Conservation (phyloP, 2,329 filamentous ascomycete genomes). For the Cordyceps cicadae region DNA sequence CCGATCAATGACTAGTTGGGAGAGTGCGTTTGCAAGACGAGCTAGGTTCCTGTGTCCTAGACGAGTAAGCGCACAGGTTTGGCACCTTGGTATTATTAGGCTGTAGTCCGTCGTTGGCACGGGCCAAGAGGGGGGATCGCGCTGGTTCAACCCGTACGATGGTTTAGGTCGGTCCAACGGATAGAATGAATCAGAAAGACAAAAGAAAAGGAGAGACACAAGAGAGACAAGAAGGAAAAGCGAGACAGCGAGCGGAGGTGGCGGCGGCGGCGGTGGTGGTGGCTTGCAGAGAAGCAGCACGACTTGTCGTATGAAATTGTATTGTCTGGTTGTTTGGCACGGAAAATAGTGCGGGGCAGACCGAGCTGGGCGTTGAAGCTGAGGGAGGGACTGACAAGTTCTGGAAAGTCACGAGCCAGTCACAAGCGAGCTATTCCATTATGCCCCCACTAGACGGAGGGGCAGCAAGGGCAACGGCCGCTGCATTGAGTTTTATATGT, state of each 20-base stretch:
- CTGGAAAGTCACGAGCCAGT: conserved; percentile 5
- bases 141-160: background rate
- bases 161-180: background rate
- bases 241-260: background rate
- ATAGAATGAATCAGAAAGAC: background rate
- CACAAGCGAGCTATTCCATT: conserved; percentile 1
- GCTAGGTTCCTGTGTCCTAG: background rate
- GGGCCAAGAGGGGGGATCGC: background rate
- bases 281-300: background rate
- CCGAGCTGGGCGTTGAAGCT: background rate
- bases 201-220: background rate
- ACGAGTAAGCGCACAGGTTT: background rate
- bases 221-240: background rate
- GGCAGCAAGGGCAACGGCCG: background rate
- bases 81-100: background rate
- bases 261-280: background rate
- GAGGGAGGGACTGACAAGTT: background rate
- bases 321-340: background rate
- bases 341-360: background rate
- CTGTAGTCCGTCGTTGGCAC: background rate
- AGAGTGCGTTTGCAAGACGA: background rate
- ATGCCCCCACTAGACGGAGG: conserved; percentile 1
- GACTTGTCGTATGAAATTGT: background rate
- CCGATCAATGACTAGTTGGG: background rate
- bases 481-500: background rate